Evolutionary conservation across 768 basidiomycete species (phyloP).

Genomic region (Auricularia sp.): DNA sequence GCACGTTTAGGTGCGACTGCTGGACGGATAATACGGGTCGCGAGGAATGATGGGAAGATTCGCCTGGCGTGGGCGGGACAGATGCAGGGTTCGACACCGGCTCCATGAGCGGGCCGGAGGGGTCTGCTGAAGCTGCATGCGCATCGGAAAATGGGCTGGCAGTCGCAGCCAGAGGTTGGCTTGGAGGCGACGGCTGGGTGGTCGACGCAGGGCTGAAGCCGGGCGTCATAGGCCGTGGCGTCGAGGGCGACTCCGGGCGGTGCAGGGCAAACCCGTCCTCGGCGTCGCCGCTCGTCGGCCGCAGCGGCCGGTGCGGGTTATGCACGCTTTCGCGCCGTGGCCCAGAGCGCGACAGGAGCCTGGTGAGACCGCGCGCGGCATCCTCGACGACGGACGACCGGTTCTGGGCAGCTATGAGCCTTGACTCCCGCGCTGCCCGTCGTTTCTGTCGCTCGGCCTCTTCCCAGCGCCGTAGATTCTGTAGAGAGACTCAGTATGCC

Average conservation of each 20-base stretch:
- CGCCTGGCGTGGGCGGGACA: background rate
- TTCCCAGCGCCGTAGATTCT: conserved; percentile 77
- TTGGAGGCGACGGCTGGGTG: background rate
- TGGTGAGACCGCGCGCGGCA: background rate
- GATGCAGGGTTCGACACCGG: background rate
- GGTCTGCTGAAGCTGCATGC: background rate
- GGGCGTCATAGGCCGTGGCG: background rate
- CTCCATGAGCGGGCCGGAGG: background rate
- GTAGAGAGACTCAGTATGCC: conserved; percentile 6
- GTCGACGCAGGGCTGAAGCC: background rate
- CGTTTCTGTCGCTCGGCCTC: conserved; percentile 64
- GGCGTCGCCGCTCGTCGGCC: background rate
- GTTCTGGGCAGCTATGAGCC: background rate
- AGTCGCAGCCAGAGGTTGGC: background rate
- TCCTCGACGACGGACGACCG: background rate
- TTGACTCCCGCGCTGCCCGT: conserved; percentile 58
- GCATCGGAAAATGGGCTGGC: background rate
- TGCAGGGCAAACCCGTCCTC: background rate
- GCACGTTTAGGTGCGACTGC: background rate
- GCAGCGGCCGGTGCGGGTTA: conserved; percentile 1
- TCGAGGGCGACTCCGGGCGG: background rate
- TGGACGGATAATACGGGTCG: background rate
- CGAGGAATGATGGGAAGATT: background rate
- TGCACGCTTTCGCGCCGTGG: background rate
- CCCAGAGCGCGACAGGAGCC: background rate